phyloP scores from a whole-genome alignment of 306 rosid genomes.

The Castanea mollissima region DNA sequence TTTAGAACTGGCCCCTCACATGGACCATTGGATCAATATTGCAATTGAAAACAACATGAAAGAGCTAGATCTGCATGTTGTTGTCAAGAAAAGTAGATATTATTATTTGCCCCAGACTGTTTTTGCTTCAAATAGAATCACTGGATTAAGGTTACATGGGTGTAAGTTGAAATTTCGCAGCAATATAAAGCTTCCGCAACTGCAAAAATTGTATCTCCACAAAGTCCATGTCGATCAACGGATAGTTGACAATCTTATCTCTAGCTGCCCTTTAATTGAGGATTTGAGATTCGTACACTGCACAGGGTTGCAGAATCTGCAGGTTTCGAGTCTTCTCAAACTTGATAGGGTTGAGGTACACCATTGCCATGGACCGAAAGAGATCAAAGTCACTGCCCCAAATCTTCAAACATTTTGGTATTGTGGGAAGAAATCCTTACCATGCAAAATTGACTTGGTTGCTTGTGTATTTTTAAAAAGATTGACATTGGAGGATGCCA shows the following conservation, averaged over 20 bases:
- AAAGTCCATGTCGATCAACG: constrained; percentile 6
- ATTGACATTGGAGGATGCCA: constrained; percentile 45
- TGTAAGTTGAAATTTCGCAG: constrained; percentile 19
- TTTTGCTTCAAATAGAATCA: constrained; percentile 18
- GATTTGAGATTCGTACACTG: constrained; percentile 55
- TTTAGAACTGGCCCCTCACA: background rate
- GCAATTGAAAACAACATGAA: constrained; percentile 8
- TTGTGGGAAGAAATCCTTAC: constrained; percentile 26
- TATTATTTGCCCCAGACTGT: constrained; percentile 23
- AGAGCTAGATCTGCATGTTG: constrained; percentile 42
- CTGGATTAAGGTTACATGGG: constrained; percentile 31
- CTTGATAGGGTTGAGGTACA: constrained; percentile 42
- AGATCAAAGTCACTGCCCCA: constrained; percentile 36
- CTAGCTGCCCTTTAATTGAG: constrained; percentile 39
- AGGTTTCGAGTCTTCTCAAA: constrained; percentile 5
- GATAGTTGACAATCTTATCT: constrained; percentile 26
- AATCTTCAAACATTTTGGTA: constrained; percentile 59
- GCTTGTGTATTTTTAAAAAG: constrained; percentile 47
- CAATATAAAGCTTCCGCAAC: constrained; percentile 25
- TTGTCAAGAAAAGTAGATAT: background rate
- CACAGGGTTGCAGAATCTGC: constrained; percentile 32
- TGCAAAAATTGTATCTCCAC: constrained; percentile 37
- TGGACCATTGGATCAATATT: constrained; percentile 24
- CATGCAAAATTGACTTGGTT: constrained; percentile 41
- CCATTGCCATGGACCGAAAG: constrained; percentile 29